Base-by-base conservation (phyloP, 2,329 filamentous ascomycete species). In the Plectosphaerella plurivora region DNA sequence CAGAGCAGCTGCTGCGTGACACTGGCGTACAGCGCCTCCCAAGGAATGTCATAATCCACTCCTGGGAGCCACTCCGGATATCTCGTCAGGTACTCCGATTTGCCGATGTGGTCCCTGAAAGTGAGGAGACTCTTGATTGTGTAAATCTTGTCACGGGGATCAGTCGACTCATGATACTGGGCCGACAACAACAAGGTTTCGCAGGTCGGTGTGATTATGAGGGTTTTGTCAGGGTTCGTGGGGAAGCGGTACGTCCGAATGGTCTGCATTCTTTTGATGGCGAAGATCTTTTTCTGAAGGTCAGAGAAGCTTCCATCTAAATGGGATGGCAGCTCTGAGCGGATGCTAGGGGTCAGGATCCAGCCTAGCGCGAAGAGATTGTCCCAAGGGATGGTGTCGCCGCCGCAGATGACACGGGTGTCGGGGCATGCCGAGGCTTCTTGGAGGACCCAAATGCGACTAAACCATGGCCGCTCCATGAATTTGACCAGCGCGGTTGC, bases 401-500 rank as follows among this genome's bases (percentile, higher is more conserved):
- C 16, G 45, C 45, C 45, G 24, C 45, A 47, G 14, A 58, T 36
- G 53, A 46, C 5, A 20, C 15, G 12, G 15, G 22, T 15, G 39
- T 24, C 4, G 3, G 14, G 12, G 49, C 52, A 9, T 48, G 37
- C 0, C 37, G 42, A 3, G 50, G 20, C 25, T 25, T 54, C 53
- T 15, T 54, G 53, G 14, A 52, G 11, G 12, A 54, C 50, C 53
- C 53, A 54, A 14, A 49, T 25, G 9, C 53, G 24, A 14, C 20
- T 20, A 35, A 51, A 54, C 50, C 50, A 54, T 10, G 50, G 45
- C 9, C 50, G 45, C 5, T 4, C n/a, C 14, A 51, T 18, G 18
- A 51, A 45, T 5, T 5, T 28, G 5, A 28, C 25, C 5, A 20
- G 20, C 20, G 18, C n/a, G 6, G 41, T 20, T 8, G 49, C 49